Evolutionary conservation across 768 basidiomycete species (phyloP).

Genomic region (Jaapia argillacea): DNA sequence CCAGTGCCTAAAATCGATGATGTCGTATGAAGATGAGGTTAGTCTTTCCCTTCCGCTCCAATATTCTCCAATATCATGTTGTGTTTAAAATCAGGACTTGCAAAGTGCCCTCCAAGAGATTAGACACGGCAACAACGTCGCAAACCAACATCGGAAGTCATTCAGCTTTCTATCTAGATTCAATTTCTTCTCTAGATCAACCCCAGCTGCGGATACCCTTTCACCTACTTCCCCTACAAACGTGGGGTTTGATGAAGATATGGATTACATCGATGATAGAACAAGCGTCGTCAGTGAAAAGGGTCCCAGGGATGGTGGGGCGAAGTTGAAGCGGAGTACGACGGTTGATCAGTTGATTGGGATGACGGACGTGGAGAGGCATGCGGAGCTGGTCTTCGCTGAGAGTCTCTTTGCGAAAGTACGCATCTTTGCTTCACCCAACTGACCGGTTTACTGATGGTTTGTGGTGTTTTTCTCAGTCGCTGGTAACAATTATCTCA

Average conservation of each 20-base stretch:
- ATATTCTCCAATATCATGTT: neutral
- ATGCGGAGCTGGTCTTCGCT: conserved; percentile 88
- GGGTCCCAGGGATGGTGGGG: no score
- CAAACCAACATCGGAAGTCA: conserved; percentile 61
- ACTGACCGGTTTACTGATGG: no score
- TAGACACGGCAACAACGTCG: conserved; percentile 64
- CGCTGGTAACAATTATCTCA: conserved; percentile 80
- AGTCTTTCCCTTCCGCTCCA: conserved; percentile 12
- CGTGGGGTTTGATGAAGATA: conserved; percentile 43
- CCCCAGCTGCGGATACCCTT: conserved; percentile 54
- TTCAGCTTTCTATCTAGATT: conserved; percentile 57
- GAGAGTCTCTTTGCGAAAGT: conserved; percentile 70
- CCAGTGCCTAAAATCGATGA: conserved; percentile 83
- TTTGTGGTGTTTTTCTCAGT: no score
- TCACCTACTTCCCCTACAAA: conserved; percentile 44
- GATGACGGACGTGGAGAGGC: conserved; percentile 76
- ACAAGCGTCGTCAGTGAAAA: no score
- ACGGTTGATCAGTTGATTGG: conserved; percentile 51
- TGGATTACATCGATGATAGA: no score
- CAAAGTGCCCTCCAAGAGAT: conserved; percentile 67
- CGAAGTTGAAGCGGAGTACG: conserved; percentile 51
- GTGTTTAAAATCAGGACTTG: conserved; percentile 61
- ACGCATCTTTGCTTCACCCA: conserved; percentile 2
- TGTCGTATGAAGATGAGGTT: conserved; percentile 87
- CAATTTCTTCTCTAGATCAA: no score